These are phyloP conservation scores for Phytophthora sp. DNA, from an alignment of 352 stramenopile species.

Conservation along the genomic window DNA sequence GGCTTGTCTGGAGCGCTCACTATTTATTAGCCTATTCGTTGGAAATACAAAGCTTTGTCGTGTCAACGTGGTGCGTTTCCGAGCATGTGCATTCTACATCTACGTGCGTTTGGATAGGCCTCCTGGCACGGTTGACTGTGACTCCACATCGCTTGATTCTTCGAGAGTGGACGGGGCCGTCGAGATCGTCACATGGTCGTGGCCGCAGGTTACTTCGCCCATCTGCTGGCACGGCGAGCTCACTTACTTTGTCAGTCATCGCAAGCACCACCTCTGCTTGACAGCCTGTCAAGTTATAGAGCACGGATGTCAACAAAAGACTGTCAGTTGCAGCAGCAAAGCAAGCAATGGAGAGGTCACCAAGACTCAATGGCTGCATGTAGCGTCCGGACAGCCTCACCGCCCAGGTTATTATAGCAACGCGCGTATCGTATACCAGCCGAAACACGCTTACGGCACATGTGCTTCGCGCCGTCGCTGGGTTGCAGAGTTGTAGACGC, in stretches of 20 bases:
- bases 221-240: background rate
- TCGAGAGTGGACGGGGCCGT: constrained; percentile 1
- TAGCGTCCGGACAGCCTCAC: too few relatives aligned
- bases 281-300: background rate
- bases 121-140: background rate
- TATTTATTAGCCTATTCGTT: constrained; percentile 32
- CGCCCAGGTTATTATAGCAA: too few relatives aligned
- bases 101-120: background rate
- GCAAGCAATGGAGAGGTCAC: too few relatives aligned
- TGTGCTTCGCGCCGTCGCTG: too few relatives aligned
- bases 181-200: constrained; percentile 5
- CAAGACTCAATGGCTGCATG: too few relatives aligned
- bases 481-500: too few relatives aligned
- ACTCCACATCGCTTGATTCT: constrained; percentile 3
- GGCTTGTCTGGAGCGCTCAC: background rate
- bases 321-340: too few relatives aligned
- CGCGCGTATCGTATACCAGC: too few relatives aligned
- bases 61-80: background rate
- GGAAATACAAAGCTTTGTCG: constrained; percentile 1
- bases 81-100: background rate
- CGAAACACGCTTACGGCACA: too few relatives aligned
- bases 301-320: background rate
- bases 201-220: background rate
- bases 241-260: background rate
- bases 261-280: too few relatives aligned